Conservation (phyloP, 306 rosid genomes). For the Malus orientalis region DNA sequence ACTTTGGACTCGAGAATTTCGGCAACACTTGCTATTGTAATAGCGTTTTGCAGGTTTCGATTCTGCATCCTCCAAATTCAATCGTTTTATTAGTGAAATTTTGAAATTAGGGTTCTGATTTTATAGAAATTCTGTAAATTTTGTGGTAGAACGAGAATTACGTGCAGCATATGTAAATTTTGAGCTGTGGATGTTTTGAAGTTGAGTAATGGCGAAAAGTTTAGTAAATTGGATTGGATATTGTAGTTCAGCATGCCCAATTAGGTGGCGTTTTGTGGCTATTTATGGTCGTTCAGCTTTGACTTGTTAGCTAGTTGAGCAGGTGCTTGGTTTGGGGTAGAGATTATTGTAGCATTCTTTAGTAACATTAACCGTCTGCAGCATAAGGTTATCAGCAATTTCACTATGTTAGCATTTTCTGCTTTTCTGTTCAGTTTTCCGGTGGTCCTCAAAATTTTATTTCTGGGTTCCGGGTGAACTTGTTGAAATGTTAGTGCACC, state of each 20-base stretch:
- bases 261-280: not conserved
- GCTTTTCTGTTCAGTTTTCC: not conserved
- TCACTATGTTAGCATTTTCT: not conserved
- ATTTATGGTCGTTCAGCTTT: not conserved
- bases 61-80: not conserved
- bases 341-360: not conserved
- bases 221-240: not conserved
- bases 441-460: not conserved
- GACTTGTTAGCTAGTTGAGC: not conserved
- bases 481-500: not conserved
- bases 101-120: conserved; percentile 8
- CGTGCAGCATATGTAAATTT: not conserved
- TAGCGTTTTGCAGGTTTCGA: conserved; percentile 89
- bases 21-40: conserved; percentile 98
- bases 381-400: not conserved
- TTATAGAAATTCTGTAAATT: not conserved
- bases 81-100: not conserved
- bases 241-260: not conserved
- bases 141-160: not conserved
- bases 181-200: not conserved
- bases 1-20: conserved; percentile 95
- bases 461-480: not conserved
- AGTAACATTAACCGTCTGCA: not conserved
- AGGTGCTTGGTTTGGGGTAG: not conserved
- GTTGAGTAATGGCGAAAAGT: not conserved